Percentiles rank a stretch among this genome's conserved stretches.
These are phyloP conservation scores for Rosa hybrid DNA, from an alignment of 331 rosid species.

Conservation along the genomic window DNA sequence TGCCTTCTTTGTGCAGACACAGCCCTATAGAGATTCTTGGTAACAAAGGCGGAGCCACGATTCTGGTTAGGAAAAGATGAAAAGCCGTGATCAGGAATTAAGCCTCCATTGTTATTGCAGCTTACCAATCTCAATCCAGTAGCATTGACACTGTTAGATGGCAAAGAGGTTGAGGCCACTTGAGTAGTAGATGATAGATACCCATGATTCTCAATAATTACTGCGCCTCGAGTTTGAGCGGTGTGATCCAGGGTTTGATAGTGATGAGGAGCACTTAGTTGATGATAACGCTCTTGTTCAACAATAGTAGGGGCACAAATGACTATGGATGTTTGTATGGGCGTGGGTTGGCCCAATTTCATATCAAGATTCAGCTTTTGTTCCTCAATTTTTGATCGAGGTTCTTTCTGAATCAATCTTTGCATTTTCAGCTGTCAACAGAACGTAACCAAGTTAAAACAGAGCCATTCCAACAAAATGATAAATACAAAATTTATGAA, in stretches of 20 bases:
- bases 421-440: slow-evolving; percentile 28
- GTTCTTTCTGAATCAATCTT: slow-evolving; percentile 7
- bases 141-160: neutral
- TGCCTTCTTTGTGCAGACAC: slow-evolving; percentile 44
- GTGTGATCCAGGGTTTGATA: slow-evolving; percentile 22
- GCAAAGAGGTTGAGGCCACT: slow-evolving; percentile 41
- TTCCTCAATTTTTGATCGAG: slow-evolving; percentile 5
- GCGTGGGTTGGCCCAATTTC: neutral
- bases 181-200: slow-evolving; percentile 6
- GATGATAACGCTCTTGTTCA: slow-evolving; percentile 16
- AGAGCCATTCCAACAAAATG: neutral
- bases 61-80: neutral
- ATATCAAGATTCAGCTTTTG: neutral
- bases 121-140: neutral
- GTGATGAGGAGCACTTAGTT: neutral
- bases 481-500: neutral
- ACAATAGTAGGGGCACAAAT: neutral
- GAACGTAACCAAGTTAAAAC: neutral
- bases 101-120: neutral
- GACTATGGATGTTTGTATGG: neutral
- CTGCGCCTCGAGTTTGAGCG: slow-evolving; percentile 1
- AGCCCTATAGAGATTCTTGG: neutral
- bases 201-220: slow-evolving; percentile 7
- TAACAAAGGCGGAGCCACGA: neutral
- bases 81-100: neutral